Conservation (phyloP, 305 asterid species). For the Fraxinus albicans region DNA sequence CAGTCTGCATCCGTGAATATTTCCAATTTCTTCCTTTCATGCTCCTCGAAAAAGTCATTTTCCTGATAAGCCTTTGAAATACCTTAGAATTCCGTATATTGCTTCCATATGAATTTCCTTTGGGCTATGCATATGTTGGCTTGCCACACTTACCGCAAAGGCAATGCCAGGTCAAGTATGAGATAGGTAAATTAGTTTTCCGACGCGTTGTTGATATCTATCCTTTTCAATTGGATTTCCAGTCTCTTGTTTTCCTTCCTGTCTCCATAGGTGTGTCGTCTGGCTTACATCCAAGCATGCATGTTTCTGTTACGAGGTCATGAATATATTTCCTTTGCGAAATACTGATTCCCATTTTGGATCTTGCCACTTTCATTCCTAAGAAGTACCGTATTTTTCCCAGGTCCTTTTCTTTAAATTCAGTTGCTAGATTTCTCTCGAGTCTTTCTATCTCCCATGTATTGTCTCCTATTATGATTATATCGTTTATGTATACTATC, state of each 20-base stretch:
- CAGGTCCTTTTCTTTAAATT: no score
- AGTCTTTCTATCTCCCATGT: not conserved
- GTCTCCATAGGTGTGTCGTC: not conserved
- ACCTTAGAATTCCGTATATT: not conserved
- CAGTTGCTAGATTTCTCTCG: no score
- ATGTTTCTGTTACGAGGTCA: not conserved
- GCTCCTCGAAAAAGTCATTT: not conserved
- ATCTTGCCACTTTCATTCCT: no score
- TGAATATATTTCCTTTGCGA: not conserved
- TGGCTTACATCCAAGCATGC: not conserved
- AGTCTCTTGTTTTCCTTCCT: not conserved
- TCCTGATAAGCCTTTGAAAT: not conserved
- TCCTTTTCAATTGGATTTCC: not conserved
- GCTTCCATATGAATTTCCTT: not conserved
- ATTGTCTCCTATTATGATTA: not conserved
- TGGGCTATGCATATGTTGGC: not conserved
- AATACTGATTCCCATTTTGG: no score
- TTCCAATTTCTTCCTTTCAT: not conserved
- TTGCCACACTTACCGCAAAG: not conserved
- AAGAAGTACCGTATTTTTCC: no score
- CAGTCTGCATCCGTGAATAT: not conserved
- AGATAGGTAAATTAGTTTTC: not conserved
- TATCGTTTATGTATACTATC: not conserved
- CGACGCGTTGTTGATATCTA: not conserved
- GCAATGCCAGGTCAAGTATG: not conserved